Evolutionary conservation across 768 basidiomycete genomes (phyloP), one percentile per base, ranked within the genome.

Genomic region (Boletales sp.): DNA sequence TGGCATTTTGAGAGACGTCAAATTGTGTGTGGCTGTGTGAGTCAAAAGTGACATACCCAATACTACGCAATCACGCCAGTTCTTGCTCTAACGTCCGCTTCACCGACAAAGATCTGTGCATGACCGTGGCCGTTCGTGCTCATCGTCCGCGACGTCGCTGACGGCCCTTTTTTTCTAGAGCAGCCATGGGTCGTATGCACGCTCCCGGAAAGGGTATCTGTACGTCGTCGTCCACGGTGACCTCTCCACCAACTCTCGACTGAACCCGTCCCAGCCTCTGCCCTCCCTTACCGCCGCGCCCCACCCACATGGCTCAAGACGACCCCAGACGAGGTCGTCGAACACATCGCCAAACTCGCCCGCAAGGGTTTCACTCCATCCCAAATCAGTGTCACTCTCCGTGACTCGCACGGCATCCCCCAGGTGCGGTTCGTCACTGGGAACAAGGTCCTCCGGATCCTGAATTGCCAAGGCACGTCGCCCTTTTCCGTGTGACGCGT

Each of bases 121-220:
- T 21, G 21, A 21, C 21, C 21, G 21, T 63, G 65, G 52, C 33
- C 25, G 25, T 28, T 47, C 53, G 42, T 55, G 35, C 40, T 44
- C 42, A 31, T 25, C n/a, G 45, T 56, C 41, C 41, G 41, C 28
- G 56, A 13, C 18, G 48, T 39, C 31, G 41, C 63, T 61, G 41
- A 60, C 46, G 4, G 11, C 25, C 25, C 1, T 28, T 7, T 39
- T 12, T 8, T 14, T 44, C 8, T 28, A 79, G 71, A 75, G 65
- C 54, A 70, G 75, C 62, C 76, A 92, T 92, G 90, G 90, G 87
- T 90, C 92, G 94, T 70, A 94, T 96, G 92, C 95, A 98, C 84
- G 94, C 94, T 84, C 93, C 94, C 75, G 93, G 93, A 76, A 98
- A 98, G 92, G 95, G 94, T 83, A 96, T 98, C 81, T 90, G 89